Conservation (phyloP, 169 alveolate genomes). For the Eimeria nieschulzi region DNA sequence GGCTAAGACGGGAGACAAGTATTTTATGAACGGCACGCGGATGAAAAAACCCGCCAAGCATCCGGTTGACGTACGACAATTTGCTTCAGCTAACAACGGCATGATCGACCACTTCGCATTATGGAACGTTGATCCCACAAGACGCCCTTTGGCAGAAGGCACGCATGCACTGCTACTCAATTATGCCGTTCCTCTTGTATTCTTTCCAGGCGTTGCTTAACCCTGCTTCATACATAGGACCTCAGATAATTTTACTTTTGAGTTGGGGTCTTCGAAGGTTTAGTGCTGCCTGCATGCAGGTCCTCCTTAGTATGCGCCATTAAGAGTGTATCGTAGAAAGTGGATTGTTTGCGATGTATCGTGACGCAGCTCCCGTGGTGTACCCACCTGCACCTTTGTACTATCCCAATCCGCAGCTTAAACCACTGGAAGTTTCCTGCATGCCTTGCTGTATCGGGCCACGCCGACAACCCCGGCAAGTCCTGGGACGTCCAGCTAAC, state of each 20-base stretch:
- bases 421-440: neutral
- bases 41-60: slow-evolving; percentile 6
- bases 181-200: too few species aligned
- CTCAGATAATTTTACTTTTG: too few species aligned
- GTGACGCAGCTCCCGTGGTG: slow-evolving; percentile 36
- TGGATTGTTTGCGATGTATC: neutral
- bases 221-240: too few species aligned
- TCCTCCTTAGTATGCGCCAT: too few species aligned
- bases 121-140: slow-evolving; percentile 56
- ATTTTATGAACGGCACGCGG: neutral
- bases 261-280: too few species aligned
- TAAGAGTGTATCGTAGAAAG: neutral
- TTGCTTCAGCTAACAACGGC: slow-evolving; percentile 55
- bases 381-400: slow-evolving; percentile 39
- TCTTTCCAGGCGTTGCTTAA: too few species aligned
- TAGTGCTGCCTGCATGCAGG: too few species aligned
- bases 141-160: slow-evolving; percentile 51
- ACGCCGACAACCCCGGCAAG: neutral
- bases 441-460: slow-evolving; percentile 29
- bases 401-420: neutral
- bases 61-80: slow-evolving; percentile 52
- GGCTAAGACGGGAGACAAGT: slow-evolving; percentile 31
- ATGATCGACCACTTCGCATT: slow-evolving; percentile 20
- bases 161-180: neutral
- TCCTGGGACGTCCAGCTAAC: slow-evolving; percentile 1